Conservation (phyloP, 768 basidiomycete genomes). For the Exsudoporus frostii region DNA sequence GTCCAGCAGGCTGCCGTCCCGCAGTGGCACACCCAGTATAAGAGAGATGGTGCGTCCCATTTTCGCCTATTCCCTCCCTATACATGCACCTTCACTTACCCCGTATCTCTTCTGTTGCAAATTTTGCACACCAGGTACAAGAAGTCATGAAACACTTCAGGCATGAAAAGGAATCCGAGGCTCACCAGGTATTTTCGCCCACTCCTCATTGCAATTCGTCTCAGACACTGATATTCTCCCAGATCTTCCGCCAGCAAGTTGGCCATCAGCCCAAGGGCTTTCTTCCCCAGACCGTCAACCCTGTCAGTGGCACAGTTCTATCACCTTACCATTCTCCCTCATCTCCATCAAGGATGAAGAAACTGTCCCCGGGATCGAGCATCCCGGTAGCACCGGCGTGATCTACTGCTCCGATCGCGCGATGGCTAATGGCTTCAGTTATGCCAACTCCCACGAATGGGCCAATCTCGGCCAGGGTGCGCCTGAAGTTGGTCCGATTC, state of each 20-base stretch:
- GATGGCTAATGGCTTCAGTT: conserved; percentile 92
- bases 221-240: conserved; percentile 7
- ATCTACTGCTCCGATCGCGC: conserved; percentile 92
- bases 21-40: conserved; percentile 39
- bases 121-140: conserved; percentile 54
- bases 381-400: conserved; percentile 62
- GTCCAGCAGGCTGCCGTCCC: conserved; percentile 32
- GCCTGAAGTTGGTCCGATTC: conserved; percentile 84
- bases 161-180: conserved; percentile 83
- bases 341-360: conserved; percentile 65
- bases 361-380: conserved; percentile 84
- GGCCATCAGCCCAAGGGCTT: conserved; percentile 67
- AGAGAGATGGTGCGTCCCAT: conserved; percentile 40
- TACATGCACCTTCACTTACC: conserved; percentile 32
- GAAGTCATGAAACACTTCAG: conserved; percentile 65
- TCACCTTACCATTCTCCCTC: neutral
- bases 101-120: conserved; percentile 26
- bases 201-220: neutral
- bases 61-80: neutral
- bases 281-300: conserved; percentile 68
- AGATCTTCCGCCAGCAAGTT: conserved; percentile 75
- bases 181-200: conserved; percentile 59
- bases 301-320: conserved; percentile 39
- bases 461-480: conserved; percentile 90
- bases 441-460: conserved; percentile 77